Evolutionary conservation across 129 eudicot genomes (phyloP).

Genomic region (Ambrosia trifida): DNA sequence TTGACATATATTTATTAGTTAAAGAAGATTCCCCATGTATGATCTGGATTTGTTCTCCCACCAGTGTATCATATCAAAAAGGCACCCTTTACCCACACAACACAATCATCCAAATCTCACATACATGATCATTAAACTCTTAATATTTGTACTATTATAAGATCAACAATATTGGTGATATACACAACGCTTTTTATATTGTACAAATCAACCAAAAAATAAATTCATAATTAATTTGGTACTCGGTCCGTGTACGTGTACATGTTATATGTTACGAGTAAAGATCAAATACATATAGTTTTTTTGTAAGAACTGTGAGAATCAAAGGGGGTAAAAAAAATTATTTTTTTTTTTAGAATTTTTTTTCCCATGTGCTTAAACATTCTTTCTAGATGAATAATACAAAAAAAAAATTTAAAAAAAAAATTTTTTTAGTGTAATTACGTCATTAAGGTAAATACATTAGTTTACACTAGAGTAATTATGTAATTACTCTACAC

Average conservation of each 20-base stretch:
- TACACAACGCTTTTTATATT: not conserved
- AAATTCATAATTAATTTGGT: not conserved
- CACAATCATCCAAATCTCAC: slow-evolving; percentile 27
- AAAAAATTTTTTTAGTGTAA: too few relatives aligned
- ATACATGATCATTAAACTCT: slow-evolving; percentile 5
- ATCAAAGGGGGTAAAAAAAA: too few relatives aligned
- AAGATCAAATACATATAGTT: too few relatives aligned
- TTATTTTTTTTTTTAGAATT: too few relatives aligned
- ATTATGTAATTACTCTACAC: too few relatives aligned
- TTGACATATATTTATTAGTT: slow-evolving; percentile 19
- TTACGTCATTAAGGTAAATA: too few relatives aligned
- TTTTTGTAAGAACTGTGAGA: too few relatives aligned
- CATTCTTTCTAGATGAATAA: too few relatives aligned
- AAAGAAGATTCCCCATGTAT: slow-evolving; percentile 35
- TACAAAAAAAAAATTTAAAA: too few relatives aligned
- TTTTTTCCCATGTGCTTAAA: too few relatives aligned
- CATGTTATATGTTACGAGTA: too few relatives aligned
- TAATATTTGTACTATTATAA: not conserved
- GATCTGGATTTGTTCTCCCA: slow-evolving; percentile 27
- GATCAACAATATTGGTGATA: not conserved
- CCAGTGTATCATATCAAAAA: slow-evolving; percentile 20
- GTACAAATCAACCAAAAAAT: not conserved
- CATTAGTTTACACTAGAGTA: too few relatives aligned
- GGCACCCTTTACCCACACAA: slow-evolving; percentile 30
- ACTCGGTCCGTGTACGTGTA: not conserved